Evolutionary conservation across 139 green algal species (phyloP).

Genomic region (Chlamydomonas sp.): DNA sequence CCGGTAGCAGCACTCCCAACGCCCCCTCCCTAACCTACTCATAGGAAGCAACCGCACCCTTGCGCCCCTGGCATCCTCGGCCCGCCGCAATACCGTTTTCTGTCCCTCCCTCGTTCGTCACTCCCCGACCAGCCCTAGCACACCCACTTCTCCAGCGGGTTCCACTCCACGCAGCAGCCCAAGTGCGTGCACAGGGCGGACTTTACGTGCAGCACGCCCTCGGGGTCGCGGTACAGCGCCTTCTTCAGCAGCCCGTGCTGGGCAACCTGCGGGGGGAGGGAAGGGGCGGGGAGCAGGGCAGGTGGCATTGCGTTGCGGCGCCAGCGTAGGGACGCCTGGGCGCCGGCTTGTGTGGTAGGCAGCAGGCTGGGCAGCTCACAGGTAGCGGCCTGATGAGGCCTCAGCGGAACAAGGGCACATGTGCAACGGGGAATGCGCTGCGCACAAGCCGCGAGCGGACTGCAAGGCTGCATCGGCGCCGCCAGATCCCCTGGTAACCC

Average conservation of each 20-base stretch:
- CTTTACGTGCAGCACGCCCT: constrained; percentile 20
- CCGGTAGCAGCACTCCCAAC: too few relatives aligned
- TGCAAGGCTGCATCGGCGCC: too few relatives aligned
- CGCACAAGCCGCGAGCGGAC: too few relatives aligned
- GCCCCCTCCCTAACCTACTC: too few relatives aligned
- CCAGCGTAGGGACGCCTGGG: too few relatives aligned
- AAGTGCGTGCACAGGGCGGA: constrained; percentile 42
- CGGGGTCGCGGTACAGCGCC: constrained; percentile 33
- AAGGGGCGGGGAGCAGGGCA: background rate
- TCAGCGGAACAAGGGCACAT: too few relatives aligned
- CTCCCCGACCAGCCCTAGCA: background rate
- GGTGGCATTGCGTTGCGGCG: too few relatives aligned
- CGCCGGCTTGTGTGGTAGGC: too few relatives aligned
- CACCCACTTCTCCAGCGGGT: constrained; percentile 35
- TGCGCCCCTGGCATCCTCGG: background rate
- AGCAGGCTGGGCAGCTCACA: too few relatives aligned
- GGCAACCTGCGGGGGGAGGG: constrained; percentile 4
- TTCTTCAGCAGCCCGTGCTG: constrained; percentile 37
- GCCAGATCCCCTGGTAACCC: too few relatives aligned
- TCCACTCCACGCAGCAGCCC: constrained; percentile 46
- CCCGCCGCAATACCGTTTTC: background rate
- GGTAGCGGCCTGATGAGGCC: too few relatives aligned
- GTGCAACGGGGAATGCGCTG: too few relatives aligned
- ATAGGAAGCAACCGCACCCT: background rate
- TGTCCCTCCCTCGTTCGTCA: background rate